Evolutionary conservation across 2,329 filamentous ascomycete genomes (phyloP), one percentile per base, ranked within the genome.

Genomic region (Escovopsis sp.): DNA sequence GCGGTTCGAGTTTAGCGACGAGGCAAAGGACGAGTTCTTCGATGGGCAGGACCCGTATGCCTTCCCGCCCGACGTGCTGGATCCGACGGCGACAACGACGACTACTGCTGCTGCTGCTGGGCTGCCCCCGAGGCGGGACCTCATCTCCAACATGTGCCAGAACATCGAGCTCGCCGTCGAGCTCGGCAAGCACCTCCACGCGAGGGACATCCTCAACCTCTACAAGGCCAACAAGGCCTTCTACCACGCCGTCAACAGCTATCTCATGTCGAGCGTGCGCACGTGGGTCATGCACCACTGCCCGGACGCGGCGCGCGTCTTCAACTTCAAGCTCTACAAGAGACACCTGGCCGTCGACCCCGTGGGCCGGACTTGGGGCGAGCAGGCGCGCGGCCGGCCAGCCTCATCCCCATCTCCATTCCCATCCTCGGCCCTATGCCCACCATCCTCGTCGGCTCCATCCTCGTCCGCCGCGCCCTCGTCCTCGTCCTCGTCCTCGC

Each of bases 141-240:
- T 72, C 37, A 55, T 74, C 49, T 60, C 57, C 31, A 59, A 57
- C 0, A 44, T 74, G 13, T 64, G 61, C 42, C 58, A 58, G 37
- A 62, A 62, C 47, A 56, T 68, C 5, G 71, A 77, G 41, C 58
- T 84, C 4, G 58, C 70, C 36, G 61, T 78, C 37, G 61, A 70
- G 39, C 51, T 84, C 7, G 68, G 71, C 44, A 66, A 67, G 48
- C 64, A 72, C 44, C 66, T 85, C 15, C 55, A 58, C 7, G 59
- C 74, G 1, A 53, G 61, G 12, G 75, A 79, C 41, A 63, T 87
- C 7, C 55, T 86, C 45, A 69, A 63, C 36, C 66, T 87, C 30
- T 85, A 82, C 63, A 64, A 70, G 48, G 72, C 76, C 48, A 81
- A 74, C 55, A 72, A 66, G 42, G 64, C 70, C 31, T 80, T 84